Conservation (phyloP, 805 yeast species). For the Nakazawaea holstii region DNA sequence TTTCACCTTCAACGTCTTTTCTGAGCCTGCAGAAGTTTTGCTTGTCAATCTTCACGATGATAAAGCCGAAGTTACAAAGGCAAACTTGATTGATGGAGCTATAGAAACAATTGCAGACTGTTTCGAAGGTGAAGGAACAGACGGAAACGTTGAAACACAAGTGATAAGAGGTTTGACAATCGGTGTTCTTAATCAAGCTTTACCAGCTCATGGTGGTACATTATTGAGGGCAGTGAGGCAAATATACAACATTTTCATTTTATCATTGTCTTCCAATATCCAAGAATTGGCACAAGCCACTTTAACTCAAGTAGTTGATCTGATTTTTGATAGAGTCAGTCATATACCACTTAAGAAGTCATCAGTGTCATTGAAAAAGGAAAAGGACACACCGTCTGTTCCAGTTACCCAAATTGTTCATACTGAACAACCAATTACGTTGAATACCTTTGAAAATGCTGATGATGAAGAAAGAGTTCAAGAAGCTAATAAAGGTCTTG, state of each 20-base stretch:
- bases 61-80: constrained; percentile 15
- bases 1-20: constrained; percentile 80
- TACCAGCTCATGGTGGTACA: constrained; percentile 87
- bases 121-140: constrained; percentile 90
- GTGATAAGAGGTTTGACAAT: constrained; percentile 88
- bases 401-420: not conserved
- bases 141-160: constrained; percentile 83
- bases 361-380: not conserved
- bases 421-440: constrained; percentile 41
- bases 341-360: constrained; percentile 5
- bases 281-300: constrained; percentile 96
- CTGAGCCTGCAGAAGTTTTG: constrained; percentile 44
- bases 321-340: constrained; percentile 70
- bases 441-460: constrained; percentile 54
- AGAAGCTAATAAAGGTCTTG: constrained; percentile 37
- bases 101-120: constrained; percentile 80
- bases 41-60: constrained; percentile 30
- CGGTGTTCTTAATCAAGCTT: constrained; percentile 72
- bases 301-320: constrained; percentile 81
- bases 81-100: constrained; percentile 60
- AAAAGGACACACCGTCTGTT: not conserved
- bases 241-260: constrained; percentile 85
- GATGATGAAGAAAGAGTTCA: constrained; percentile 52
- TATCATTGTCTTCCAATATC: constrained; percentile 74
- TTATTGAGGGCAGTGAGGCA: constrained; percentile 87